Evolutionary conservation across 345 rosid species (phyloP), one percentile per base, ranked within the genome.

Genomic region (Populus simonii): DNA sequence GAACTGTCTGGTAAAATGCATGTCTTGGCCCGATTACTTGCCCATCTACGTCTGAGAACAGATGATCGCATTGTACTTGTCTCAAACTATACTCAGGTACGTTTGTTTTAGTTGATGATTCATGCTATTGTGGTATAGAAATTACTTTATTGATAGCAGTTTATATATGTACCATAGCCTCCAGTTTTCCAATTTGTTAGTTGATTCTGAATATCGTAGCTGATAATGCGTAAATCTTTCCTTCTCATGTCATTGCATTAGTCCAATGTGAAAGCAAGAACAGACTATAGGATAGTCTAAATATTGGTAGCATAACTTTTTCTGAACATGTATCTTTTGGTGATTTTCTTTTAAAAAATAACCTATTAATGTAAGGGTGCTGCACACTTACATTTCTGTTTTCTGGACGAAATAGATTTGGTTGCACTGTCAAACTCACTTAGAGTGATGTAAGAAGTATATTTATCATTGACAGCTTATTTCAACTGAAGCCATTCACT

Each of bases 1-100:
- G 99, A 93, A 82, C 92, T 96, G 53, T 96, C 99, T 23, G 97
- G 99, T 74, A 93, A 96, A 92, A 93, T 96, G 99, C 98, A 90
- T 85, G 95, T 96, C 76, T 86, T 96, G 85, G 93, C 98, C 66
- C 90, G 97, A 80, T 83, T 96, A 68, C 86, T 96, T 80, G 93
- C 92, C 45, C 94, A 91, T 86, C 89, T 96, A 77, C 94, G 91
- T 68, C 89, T 85, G 70, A 87, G 81, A 84, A 96, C 98, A 59
- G 89, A 92, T 87, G 98, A 96, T 80, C 92, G 99, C 70, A 96
- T 96, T 73, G 97, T 96, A 75, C 93, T 96, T 71, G 99, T 96
- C 78, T 96, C 99, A 80, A 96, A 96, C 87, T 96, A 96, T 85
- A 93, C 98, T 66, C 99, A 92, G 94, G 98, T 92, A 83, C 66